Conservation (phyloP, 2,329 filamentous ascomycete species). For the Amylocarpus encephaloides region DNA sequence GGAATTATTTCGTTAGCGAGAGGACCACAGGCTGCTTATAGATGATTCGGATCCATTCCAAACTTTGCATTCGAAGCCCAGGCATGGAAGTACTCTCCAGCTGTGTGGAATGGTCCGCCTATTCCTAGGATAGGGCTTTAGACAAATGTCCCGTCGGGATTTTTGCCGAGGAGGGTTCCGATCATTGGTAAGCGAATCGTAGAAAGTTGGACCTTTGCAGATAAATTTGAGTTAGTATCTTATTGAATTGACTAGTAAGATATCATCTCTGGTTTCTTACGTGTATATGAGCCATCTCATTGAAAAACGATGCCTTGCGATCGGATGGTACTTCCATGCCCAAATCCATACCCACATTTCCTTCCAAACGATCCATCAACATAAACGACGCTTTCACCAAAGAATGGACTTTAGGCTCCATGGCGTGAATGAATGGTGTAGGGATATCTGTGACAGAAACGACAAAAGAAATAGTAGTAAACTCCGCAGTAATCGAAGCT, state of each 20-base stretch:
- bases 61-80: conserved; percentile 21
- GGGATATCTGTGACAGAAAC: conserved; percentile 1
- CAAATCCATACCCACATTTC: conserved; percentile 4
- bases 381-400: conserved; percentile 6
- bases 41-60: conserved; percentile 11
- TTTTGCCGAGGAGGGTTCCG: not conserved
- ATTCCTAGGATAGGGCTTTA: conserved; percentile 19
- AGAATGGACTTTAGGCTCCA: not conserved
- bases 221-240: not conserved
- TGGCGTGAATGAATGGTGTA: conserved; percentile 5
- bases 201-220: not conserved
- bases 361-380: conserved; percentile 8
- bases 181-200: not conserved
- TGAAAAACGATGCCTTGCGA: conserved; percentile 27
- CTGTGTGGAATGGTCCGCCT: conserved; percentile 25
- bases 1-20: conserved; percentile 15
- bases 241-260: no score
- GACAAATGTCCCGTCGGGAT: not conserved
- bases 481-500: conserved; percentile 4
- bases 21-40: conserved; percentile 5
- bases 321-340: not conserved
- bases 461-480: conserved; percentile 4
- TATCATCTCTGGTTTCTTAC: no score
- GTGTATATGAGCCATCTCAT: conserved; percentile 1
- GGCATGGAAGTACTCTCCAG: conserved; percentile 20